Conservation (phyloP, 176 grass and related monocot species). For the Oryza punctata region DNA sequence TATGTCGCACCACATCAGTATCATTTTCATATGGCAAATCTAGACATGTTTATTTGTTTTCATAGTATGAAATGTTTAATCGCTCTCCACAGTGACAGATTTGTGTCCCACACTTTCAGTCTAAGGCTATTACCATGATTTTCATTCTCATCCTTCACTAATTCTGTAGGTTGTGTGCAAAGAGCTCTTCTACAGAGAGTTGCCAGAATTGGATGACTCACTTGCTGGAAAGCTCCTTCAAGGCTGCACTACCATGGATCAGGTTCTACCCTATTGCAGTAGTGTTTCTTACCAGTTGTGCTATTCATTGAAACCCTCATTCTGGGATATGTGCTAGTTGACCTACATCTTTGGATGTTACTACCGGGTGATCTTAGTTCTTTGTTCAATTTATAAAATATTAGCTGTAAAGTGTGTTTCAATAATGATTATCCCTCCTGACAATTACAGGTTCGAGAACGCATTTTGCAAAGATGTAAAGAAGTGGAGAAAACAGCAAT, state of each 20-base stretch:
- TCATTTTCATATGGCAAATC: slow-evolving; percentile 17
- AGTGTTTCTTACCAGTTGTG: slow-evolving; percentile 5
- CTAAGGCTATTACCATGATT: neutral
- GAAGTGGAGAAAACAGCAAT: slow-evolving; percentile 94
- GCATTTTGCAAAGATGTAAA: slow-evolving; percentile 86
- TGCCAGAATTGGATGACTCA: slow-evolving; percentile 82
- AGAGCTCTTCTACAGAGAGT: slow-evolving; percentile 89
- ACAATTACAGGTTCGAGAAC: slow-evolving; percentile 61
- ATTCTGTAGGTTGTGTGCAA: slow-evolving; percentile 88
- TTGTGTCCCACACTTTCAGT: neutral
- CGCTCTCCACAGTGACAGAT: neutral
- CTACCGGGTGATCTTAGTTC: neutral
- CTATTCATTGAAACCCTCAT: slow-evolving; percentile 10
- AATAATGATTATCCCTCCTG: slow-evolving; percentile 4
- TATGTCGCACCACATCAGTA: neutral
- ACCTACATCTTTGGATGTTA: neutral
- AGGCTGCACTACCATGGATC: slow-evolving; percentile 75
- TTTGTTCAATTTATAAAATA: slow-evolving; percentile 1
- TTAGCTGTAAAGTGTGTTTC: slow-evolving; percentile 2
- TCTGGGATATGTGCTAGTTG: slow-evolving; percentile 3
- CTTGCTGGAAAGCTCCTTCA: slow-evolving; percentile 83
- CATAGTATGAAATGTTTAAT: neutral
- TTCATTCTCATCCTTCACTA: slow-evolving; percentile 38
- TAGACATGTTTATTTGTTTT: neutral
- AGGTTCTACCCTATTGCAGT: slow-evolving; percentile 51